A percentile compares a stretch with the other conserved stretches of the same genome.
Conservation (phyloP, 768 basidiomycete genomes). For the Sporobolomyces roseus region DNA sequence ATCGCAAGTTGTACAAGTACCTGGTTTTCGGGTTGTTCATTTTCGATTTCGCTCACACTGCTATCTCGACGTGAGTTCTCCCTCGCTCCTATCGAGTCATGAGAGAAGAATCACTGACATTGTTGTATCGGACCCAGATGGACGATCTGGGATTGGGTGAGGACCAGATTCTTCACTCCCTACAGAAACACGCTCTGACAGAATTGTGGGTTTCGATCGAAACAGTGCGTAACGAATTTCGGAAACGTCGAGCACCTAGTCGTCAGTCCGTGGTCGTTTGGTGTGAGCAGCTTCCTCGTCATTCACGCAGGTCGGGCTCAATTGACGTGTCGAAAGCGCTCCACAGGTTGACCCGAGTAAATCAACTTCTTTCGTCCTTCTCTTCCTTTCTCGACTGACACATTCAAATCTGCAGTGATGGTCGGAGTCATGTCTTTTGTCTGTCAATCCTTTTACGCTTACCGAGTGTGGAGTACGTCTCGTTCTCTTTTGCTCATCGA, state of each 20-base stretch:
- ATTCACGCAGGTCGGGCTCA: too few relatives aligned
- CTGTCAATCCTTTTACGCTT: slow-evolving; percentile 12
- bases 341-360: too few relatives aligned
- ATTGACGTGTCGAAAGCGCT: too few relatives aligned
- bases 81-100: neutral
- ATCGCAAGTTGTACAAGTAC: neutral
- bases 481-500: too few relatives aligned
- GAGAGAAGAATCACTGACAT: neutral
- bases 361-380: neutral
- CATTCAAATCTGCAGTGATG: slow-evolving; percentile 1
- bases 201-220: too few relatives aligned
- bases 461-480: too few relatives aligned
- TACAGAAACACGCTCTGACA: too few relatives aligned
- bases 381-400: neutral
- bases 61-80: slow-evolving; percentile 12
- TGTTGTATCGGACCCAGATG: neutral
- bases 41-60: slow-evolving; percentile 20
- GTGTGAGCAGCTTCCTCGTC: neutral
- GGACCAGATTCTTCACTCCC: too few relatives aligned
- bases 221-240: slow-evolving; percentile 22
- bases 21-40: slow-evolving; percentile 4
- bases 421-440: slow-evolving; percentile 1
- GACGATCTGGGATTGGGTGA: slow-evolving; percentile 25
- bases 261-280: slow-evolving; percentile 8
- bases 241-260: slow-evolving; percentile 13